Percentiles rank a stretch among this genome's conserved stretches.
Evolutionary conservation across 495 filamentous ascomycete species (phyloP).

Genomic region (Xylaria telfairii): DNA sequence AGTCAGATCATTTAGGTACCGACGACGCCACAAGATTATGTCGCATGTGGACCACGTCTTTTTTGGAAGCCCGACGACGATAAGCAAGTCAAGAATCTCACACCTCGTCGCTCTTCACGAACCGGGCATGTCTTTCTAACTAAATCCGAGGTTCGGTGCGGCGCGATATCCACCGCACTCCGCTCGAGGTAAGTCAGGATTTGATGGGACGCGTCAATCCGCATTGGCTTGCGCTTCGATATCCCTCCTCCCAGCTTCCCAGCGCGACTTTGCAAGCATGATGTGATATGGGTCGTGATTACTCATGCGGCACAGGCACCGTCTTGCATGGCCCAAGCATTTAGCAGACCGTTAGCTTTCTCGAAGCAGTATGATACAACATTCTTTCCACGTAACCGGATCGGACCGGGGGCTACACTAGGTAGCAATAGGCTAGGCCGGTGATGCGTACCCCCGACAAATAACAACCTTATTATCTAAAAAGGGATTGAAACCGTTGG

Average conservation of each 20-base stretch:
- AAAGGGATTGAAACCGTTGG: too few relatives aligned
- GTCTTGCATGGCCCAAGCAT: background rate
- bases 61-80: background rate
- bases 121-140: constrained; percentile 1
- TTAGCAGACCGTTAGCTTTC: background rate
- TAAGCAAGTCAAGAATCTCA: background rate
- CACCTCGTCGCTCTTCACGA: background rate
- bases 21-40: background rate
- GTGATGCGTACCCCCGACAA: too few relatives aligned
- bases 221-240: background rate
- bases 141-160: background rate
- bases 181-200: background rate
- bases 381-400: background rate
- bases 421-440: background rate
- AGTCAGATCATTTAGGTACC: background rate
- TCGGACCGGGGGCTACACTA: background rate
- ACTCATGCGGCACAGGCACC: constrained; percentile 2
- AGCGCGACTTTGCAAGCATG: background rate
- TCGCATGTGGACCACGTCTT: background rate
- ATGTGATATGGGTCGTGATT: background rate
- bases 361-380: background rate
- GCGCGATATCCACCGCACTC: background rate
- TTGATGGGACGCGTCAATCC: background rate
- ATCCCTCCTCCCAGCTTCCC: background rate
- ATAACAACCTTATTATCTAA: too few relatives aligned